A percentile compares a stretch with the other conserved stretches of the same genome.
Evolutionary conservation across 140 eudicot genomes (phyloP).

Genomic region (Senecio squalidus): DNA sequence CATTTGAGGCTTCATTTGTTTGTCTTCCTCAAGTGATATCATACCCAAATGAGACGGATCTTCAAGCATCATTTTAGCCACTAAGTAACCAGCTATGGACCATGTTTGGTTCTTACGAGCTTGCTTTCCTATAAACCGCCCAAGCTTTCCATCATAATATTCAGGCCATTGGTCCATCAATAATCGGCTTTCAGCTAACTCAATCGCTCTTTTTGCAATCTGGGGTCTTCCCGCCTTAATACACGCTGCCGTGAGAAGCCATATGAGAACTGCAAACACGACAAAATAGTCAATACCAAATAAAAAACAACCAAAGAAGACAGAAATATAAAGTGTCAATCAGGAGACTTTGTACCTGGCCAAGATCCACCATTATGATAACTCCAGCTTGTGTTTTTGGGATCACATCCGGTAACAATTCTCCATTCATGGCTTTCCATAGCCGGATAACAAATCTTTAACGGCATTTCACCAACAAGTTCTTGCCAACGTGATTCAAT

Average conservation of each 20-base stretch:
- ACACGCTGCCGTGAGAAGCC: slow-evolving; percentile 86
- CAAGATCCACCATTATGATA: slow-evolving; percentile 94
- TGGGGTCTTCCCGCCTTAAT: slow-evolving; percentile 87
- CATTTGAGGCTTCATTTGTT: slow-evolving; percentile 71
- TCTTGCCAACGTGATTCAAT: slow-evolving; percentile 83
- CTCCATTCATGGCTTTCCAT: slow-evolving; percentile 90
- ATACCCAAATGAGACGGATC: slow-evolving; percentile 95
- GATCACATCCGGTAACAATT: slow-evolving; percentile 83
- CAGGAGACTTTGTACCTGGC: too few relatives aligned
- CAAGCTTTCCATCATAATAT: slow-evolving; percentile 76
- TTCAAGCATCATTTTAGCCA: slow-evolving; percentile 90
- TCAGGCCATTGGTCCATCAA: slow-evolving; percentile 86
- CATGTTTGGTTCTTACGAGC: slow-evolving; percentile 87
- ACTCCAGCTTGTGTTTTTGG: slow-evolving; percentile 88
- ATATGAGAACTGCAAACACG: slow-evolving; percentile 51
- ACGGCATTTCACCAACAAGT: slow-evolving; percentile 84
- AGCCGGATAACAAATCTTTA: slow-evolving; percentile 83
- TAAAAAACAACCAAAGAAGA: not conserved
- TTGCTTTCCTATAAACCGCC: slow-evolving; percentile 77
- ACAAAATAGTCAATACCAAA: not conserved
- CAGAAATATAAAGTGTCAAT: too few relatives aligned
- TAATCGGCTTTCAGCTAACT: slow-evolving; percentile 63
- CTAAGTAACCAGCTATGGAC: slow-evolving; percentile 91
- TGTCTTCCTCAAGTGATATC: slow-evolving; percentile 90
- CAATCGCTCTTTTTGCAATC: slow-evolving; percentile 67